A percentile compares a stretch with the other conserved stretches of the same genome.
phyloP scores from a whole-genome alignment of 176 grass and related monocot genomes.

The barley (Hordeum vulgare) region DNA sequence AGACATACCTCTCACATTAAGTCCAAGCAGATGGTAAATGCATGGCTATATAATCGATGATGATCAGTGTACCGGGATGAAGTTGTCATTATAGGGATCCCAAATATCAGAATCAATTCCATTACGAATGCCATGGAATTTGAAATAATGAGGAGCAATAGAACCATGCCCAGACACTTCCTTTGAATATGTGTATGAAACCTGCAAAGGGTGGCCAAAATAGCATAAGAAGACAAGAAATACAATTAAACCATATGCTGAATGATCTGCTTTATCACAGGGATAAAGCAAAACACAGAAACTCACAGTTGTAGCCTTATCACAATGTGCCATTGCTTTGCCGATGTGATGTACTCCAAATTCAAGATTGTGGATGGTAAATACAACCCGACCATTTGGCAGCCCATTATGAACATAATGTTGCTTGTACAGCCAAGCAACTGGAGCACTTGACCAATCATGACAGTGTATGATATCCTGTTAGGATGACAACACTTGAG shows the following conservation, averaged over 20 bases:
- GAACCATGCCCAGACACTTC: slow-evolving; percentile 77
- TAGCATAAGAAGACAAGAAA: slow-evolving; percentile 3
- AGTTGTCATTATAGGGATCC: slow-evolving; percentile 59
- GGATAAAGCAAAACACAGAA: neutral
- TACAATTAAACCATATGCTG: neutral
- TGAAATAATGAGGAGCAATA: slow-evolving; percentile 77
- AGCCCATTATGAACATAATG: slow-evolving; percentile 64
- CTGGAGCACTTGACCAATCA: slow-evolving; percentile 96
- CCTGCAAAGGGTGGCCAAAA: slow-evolving; percentile 40
- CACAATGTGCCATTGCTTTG: slow-evolving; percentile 68
- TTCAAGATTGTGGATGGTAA: slow-evolving; percentile 98
- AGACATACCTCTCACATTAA: neutral
- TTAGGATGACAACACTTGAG: neutral
- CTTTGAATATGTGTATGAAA: slow-evolving; percentile 78
- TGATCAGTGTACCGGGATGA: slow-evolving; percentile 44
- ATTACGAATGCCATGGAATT: slow-evolving; percentile 75
- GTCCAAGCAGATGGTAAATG: slow-evolving; percentile 3
- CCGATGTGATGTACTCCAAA: slow-evolving; percentile 80
- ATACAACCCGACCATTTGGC: slow-evolving; percentile 68
- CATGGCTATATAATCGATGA: neutral
- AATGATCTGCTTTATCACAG: slow-evolving; percentile 2
- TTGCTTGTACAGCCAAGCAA: slow-evolving; percentile 93
- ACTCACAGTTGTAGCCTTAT: slow-evolving; percentile 96
- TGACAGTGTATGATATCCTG: slow-evolving; percentile 99
- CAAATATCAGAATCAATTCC: slow-evolving; percentile 81